A percentile compares a stretch with the other conserved stretches of the same genome.
Conservation (phyloP, 2,329 filamentous ascomycete genomes). For the Venturia aucupariae region DNA sequence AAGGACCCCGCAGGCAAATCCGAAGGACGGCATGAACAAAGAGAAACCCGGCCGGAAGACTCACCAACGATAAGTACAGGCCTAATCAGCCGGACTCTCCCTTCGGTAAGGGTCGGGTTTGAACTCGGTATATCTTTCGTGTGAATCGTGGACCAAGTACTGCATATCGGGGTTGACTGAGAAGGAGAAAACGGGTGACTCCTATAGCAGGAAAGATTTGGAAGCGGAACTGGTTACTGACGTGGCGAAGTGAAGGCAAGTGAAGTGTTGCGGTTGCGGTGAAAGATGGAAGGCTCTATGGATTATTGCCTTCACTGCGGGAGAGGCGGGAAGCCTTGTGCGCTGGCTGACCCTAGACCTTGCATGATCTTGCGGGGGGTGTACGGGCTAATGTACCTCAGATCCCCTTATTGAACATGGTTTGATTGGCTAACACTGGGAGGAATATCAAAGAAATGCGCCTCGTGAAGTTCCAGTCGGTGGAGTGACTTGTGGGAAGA, state of each 20-base stretch:
- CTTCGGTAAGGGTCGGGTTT: conserved; percentile 2
- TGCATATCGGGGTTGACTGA: not conserved
- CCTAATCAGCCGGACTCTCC: not conserved
- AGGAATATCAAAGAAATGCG: not conserved
- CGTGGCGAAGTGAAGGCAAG: not conserved
- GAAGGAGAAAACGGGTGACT: not conserved
- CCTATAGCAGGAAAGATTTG: not conserved
- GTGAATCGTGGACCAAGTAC: not conserved
- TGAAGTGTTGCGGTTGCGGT: not conserved
- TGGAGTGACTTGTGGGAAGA: not conserved
- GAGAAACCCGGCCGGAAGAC: not conserved
- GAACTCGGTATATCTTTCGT: not conserved
- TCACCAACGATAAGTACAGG: not conserved
- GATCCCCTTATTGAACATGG: too few species aligned
- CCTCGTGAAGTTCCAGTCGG: not conserved
- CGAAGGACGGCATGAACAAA: not conserved
- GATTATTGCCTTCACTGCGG: not conserved
- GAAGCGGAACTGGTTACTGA: not conserved
- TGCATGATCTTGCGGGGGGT: too few species aligned
- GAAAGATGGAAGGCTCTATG: not conserved
- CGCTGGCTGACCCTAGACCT: not conserved
- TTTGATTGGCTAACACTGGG: not conserved
- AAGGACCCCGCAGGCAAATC: not conserved
- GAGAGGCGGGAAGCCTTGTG: not conserved
- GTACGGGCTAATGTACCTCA: too few species aligned